Evolutionary conservation across 371 early-diverging fungal genomes (phyloP).

Genomic region (Capniomyces stellatus): DNA sequence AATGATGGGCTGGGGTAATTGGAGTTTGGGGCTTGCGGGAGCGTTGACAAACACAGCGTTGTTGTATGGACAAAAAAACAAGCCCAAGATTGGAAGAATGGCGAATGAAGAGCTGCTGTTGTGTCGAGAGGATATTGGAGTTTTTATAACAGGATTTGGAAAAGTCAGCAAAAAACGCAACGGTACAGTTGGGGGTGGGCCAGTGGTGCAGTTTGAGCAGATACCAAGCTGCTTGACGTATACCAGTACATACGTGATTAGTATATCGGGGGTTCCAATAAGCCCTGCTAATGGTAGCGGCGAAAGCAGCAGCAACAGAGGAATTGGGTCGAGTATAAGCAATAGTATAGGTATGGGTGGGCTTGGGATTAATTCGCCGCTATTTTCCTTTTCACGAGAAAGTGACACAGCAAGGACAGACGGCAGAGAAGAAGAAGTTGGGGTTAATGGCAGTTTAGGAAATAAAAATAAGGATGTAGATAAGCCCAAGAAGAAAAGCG

Average conservation of each 20-base stretch:
- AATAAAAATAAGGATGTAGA: background rate
- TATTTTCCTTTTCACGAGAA: background rate
- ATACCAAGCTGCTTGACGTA: slow-evolving; percentile 18
- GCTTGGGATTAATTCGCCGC: background rate
- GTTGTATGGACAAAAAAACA: slow-evolving; percentile 4
- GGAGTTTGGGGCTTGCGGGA: slow-evolving; percentile 20
- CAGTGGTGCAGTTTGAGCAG: slow-evolving; percentile 10
- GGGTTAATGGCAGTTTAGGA: background rate
- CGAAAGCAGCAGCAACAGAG: background rate
- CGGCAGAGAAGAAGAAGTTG: background rate
- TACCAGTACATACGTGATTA: slow-evolving; percentile 22
- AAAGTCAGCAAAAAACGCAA: slow-evolving; percentile 19
- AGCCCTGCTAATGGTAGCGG: background rate
- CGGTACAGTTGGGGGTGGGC: background rate
- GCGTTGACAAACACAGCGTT: background rate
- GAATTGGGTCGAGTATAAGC: too few species aligned
- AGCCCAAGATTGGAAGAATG: slow-evolving; percentile 20
- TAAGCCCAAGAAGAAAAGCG: background rate
- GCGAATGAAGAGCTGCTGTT: slow-evolving; percentile 22
- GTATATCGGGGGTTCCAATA: slow-evolving; percentile 15
- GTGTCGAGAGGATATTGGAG: slow-evolving; percentile 24
- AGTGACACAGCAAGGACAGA: background rate
- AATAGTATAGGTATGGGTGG: background rate
- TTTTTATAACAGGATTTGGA: slow-evolving; percentile 23
- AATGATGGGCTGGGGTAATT: slow-evolving; percentile 17